Evolutionary conservation across 768 basidiomycete genomes (phyloP), one percentile per base, ranked within the genome.

Genomic region (Leccinum longicurvipes): DNA sequence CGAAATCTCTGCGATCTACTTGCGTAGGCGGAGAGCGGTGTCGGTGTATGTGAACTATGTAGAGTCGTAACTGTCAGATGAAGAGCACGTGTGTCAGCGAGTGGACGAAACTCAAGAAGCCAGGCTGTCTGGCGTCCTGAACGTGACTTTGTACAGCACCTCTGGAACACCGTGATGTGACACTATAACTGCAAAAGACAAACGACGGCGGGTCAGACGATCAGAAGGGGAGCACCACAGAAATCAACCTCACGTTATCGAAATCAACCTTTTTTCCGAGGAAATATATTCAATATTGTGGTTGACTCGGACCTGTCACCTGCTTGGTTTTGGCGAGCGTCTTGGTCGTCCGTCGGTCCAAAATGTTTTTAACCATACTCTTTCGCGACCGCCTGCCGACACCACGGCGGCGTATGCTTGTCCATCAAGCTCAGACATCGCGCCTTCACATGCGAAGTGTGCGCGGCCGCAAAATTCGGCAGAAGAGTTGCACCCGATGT

Each of bases 91-190:
- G 14, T 1, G 9, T 34, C 1, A 25, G 21, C 24, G 6, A 3
- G 12, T 10, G 21, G 29, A 17, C 11, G 15, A 36, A 9, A 72
- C 82, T 54, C 63, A 87, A 88, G 47, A 91, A 0, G 89, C 89
- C 73, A 84, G 81, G 61, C 90, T 87, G 64, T 91, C 89, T 1
- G 89, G 87, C 0, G 87, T 87, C 72, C 91, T 91, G 77, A 79
- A 89, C 1, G 89, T 89, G 36, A 90, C 82, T 46, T 87, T 83
- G 70, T 83, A 87, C 2, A 86, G 68, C 46, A 81, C 83, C 23
- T 77, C 74, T 1, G 91, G 90, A 21, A 94, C 86, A 28, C 92
- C 9, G 80, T 76, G 47, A 91, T 74, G 27, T 72, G 68, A 19
- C 79, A 83, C 88, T 91, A 53, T 21, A n/a, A 42, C 88, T 89